Evolutionary conservation across 768 basidiomycete genomes (phyloP).

Genomic region (Tylopilus balloui): DNA sequence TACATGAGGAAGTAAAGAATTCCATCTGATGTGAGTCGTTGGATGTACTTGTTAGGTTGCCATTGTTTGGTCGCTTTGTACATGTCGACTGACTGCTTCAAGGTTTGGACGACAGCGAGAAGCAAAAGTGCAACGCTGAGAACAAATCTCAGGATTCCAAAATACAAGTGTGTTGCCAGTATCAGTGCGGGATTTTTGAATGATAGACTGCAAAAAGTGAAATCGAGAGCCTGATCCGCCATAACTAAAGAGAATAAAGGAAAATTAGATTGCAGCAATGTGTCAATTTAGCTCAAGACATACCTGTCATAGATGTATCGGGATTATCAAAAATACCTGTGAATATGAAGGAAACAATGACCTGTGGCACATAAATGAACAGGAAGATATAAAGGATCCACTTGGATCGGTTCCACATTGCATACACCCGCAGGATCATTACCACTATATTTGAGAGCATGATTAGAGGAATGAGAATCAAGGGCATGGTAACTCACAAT

Average conservation of each 20-base stretch:
- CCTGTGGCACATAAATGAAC: background rate
- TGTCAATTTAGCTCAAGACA: background rate
- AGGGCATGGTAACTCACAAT: background rate
- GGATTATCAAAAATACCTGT: constrained; percentile 4
- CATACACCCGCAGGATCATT: background rate
- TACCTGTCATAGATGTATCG: constrained; percentile 3
- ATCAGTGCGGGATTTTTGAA: background rate
- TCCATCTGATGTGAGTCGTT: constrained; percentile 2
- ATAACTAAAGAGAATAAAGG: background rate
- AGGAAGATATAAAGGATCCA: background rate
- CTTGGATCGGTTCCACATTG: background rate
- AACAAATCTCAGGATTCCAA: background rate
- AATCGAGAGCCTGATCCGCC: background rate
- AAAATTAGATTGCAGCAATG: background rate
- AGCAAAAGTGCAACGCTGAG: background rate
- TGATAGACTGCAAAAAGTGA: constrained; percentile 1
- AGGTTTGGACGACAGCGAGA: background rate
- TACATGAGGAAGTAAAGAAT: constrained; percentile 9
- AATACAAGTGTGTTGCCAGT: background rate
- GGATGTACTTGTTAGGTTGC: constrained; percentile 1
- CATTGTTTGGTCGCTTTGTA: background rate
- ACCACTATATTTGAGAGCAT: background rate
- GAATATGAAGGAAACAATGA: background rate
- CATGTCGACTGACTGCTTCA: background rate
- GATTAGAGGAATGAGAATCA: background rate